Conservation (phyloP, 148 eudicot species). For the Rhododendron ferrugineum region DNA sequence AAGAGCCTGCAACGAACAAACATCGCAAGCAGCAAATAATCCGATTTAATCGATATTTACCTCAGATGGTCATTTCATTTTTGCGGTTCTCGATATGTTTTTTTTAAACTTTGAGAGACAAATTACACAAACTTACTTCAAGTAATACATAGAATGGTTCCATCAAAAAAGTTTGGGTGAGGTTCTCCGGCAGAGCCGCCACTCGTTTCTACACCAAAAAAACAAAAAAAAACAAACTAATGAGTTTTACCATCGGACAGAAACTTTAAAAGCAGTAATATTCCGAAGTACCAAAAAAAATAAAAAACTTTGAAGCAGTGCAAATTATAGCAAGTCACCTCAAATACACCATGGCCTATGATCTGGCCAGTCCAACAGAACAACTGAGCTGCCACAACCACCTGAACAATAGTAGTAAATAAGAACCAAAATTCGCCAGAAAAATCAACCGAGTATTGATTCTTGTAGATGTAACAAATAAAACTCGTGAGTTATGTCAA, state of each 20-base stretch:
- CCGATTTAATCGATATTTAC: background rate
- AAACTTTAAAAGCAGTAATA: constrained; percentile 1
- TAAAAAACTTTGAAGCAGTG: background rate
- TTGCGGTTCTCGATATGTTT: background rate
- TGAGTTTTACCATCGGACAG: background rate
- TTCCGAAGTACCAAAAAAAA: no score
- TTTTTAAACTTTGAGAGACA: background rate
- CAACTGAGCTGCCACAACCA: constrained; percentile 38
- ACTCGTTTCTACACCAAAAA: constrained; percentile 59
- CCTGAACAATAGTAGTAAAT: background rate
- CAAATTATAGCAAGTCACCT: constrained; percentile 26
- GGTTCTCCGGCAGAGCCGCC: constrained; percentile 79
- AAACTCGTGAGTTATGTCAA: no score
- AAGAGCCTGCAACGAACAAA: constrained; percentile 44
- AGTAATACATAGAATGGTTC: constrained; percentile 85
- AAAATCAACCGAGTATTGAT: background rate
- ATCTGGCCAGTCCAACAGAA: constrained; percentile 56
- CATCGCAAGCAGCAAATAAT: constrained; percentile 3
- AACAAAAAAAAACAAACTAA: background rate
- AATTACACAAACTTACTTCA: constrained; percentile 48
- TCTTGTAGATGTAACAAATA: no score
- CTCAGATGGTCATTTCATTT: background rate
- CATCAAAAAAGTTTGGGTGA: constrained; percentile 72
- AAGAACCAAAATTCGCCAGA: background rate
- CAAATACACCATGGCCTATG: constrained; percentile 70